Evolutionary conservation across 495 filamentous ascomycete genomes (phyloP).

Genomic region (Oidiodendron maius): DNA sequence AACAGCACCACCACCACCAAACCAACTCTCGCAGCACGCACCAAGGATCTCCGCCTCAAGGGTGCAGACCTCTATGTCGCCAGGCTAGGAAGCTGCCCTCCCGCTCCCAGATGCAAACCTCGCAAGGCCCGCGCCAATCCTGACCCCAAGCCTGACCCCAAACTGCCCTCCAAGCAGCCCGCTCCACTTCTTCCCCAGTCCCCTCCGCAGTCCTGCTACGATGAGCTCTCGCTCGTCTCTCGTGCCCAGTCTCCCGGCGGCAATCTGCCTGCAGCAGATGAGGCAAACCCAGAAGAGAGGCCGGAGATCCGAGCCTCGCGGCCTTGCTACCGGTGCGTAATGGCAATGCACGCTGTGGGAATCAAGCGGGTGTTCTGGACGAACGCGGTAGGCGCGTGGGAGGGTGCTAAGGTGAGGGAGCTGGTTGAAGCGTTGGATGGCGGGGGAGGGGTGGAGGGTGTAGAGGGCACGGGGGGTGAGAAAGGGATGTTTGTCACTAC

Average conservation of each 20-base stretch:
- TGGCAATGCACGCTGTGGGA: conserved; percentile 42
- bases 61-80: conserved; percentile 49
- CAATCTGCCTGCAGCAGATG: not conserved
- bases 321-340: conserved; percentile 46
- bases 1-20: conserved; percentile 13
- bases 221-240: conserved; percentile 31
- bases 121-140: not conserved
- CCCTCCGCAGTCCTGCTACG: conserved; percentile 35
- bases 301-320: conserved; percentile 29
- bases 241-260: conserved; percentile 9
- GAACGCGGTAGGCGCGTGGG: conserved; percentile 38
- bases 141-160: not conserved
- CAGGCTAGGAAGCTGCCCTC: conserved; percentile 27
- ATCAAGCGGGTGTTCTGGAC: conserved; percentile 52
- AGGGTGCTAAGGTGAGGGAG: conserved; percentile 43
- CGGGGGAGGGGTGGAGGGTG: conserved; percentile 12
- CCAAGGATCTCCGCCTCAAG: conserved; percentile 37
- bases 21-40: conserved; percentile 29
- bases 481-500: conserved; percentile 41
- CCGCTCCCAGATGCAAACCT: not conserved
- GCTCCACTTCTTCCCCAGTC: no score
- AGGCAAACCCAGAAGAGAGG: conserved; percentile 1
- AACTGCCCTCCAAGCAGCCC: not conserved
- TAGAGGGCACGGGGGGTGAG: conserved; percentile 7
- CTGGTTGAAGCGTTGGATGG: conserved; percentile 37